phyloP scores from a whole-genome alignment of 2,329 filamentous ascomycete genomes.

The Colletotrichum lentis region DNA sequence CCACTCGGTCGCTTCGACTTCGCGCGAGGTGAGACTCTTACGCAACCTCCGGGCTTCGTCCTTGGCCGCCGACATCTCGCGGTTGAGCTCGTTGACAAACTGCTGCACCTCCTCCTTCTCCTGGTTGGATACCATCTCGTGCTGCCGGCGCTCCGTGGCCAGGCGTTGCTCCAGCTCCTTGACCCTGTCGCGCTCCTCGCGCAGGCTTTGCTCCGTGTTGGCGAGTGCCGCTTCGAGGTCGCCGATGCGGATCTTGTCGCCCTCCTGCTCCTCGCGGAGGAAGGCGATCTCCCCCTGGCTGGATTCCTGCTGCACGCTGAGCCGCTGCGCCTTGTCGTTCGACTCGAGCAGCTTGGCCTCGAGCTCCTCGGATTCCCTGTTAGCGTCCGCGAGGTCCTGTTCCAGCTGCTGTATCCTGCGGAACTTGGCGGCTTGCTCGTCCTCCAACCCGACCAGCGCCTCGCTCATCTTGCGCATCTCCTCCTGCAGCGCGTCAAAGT shows the following conservation, averaged over 20 bases:
- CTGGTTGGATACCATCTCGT: slow-evolving; percentile 83
- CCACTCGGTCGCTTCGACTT: slow-evolving; percentile 90
- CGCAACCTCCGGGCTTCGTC: slow-evolving; percentile 85
- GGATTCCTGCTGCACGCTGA: slow-evolving; percentile 91
- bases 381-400: slow-evolving; percentile 81
- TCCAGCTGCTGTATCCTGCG: slow-evolving; percentile 84
- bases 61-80: slow-evolving; percentile 80
- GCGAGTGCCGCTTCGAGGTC: slow-evolving; percentile 87
- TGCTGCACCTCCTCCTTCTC: slow-evolving; percentile 97
- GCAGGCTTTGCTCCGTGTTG: slow-evolving; percentile 78
- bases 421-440: slow-evolving; percentile 82
- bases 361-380: slow-evolving; percentile 84
- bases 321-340: slow-evolving; percentile 85
- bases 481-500: slow-evolving; percentile 87
- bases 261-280: slow-evolving; percentile 94
- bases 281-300: slow-evolving; percentile 94
- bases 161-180: slow-evolving; percentile 79
- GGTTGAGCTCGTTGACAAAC: slow-evolving; percentile 90
- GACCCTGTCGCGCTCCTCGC: slow-evolving; percentile 82
- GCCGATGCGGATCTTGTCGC: slow-evolving; percentile 96
- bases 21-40: slow-evolving; percentile 82
- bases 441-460: slow-evolving; percentile 84
- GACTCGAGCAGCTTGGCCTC: slow-evolving; percentile 85
- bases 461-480: slow-evolving; percentile 95
- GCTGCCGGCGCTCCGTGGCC: slow-evolving; percentile 81